Evolutionary conservation across 2,329 filamentous ascomycete genomes (phyloP), one percentile per base, ranked within the genome.

Genomic region (Torrubiella hemipterigena): DNA sequence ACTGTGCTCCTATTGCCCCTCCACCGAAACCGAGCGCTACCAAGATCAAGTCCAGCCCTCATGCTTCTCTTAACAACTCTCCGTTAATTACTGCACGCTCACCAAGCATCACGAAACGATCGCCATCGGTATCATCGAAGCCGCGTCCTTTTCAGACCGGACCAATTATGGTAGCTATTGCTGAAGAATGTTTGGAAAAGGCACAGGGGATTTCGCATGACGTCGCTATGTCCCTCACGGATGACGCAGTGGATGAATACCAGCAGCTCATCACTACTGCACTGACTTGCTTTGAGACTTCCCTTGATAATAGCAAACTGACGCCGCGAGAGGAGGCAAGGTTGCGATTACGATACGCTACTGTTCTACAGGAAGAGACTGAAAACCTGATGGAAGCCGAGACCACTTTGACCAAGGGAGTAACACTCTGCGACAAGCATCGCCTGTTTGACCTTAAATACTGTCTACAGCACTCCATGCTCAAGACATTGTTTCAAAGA

Each of bases 331-430:
- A 74, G 27, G 81, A 87, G 50, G 81, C 79, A 8, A 70, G 69
- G 33, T 58, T 85, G 31, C 69, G 78, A 17, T 53, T 87, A 25
- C 68, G 78, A 44, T 85, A 86, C 52, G 81, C 81, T 2, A 73
- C 69, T 20, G 58, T 87, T 6, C 53, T 89, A 16, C 68, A 75
- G 22, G 76, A 84, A 39, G 82, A 89, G 55, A 87, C 81, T 3
- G 77, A 82, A 20, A 86, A 86, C 40, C 59, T 75, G 9, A 75
- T 74, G 58, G 75, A 83, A 42, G 77, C 79, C 2, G 81, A 87
- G 51, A 79, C 75, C 10, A 65, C 76, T 4, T 53, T 89, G 34
- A 77, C 70, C 24, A 83, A 82, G 52, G 80, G 79, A 6, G 76
- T 82, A 33, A 68, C 72, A 3, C 58, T 81, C 3, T 82, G 77